Evolutionary conservation across 2,329 filamentous ascomycete species (phyloP), one percentile per base, ranked within the genome.

Genomic region (Colletotrichum euphorbiae): DNA sequence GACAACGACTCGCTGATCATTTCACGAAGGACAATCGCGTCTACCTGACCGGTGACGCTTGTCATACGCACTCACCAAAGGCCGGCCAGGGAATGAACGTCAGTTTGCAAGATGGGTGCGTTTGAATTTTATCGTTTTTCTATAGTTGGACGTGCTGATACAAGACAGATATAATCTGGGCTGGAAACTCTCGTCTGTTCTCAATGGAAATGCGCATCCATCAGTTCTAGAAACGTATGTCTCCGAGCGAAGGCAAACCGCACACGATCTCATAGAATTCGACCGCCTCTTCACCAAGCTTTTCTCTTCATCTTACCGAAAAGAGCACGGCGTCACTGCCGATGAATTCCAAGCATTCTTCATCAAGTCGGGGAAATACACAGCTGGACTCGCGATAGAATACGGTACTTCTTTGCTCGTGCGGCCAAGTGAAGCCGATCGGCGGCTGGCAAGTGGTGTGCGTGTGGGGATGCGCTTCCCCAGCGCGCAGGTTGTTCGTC

Each of bases 141-240:
- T 15, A 13, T 12, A 8, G 11, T 8, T 38, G 4, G 11, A 4
- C 36, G 13, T 38, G 13, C 36, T 38, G 36, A 38, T 13, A 15
- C 9, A 4, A 4, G 9, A 15, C 36, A 38, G 36, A 9, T 38
- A 93, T 68, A 98, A 98, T 78, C 84, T 98, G 45, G 94, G 94
- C 5, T 98, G 94, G 94, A 98, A 98, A 82, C 92, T 98, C 54
- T 94, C 97, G 75, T 89, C 92, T 36, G 94, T 98, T 11, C 93
- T 97, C 76, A 85, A 86, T 24, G 93, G 93, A 12, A 92, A 97
- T 71, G 93, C 93, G 1, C 81, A 89, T 17, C 90, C 92, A 68
- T 87, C 87, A 2, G 84, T 96, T 15, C 85, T 98, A 58, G 87
- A 90, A 70, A 96, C 94, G 0, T 98, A 98, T 77, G 93, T 97